Percentiles rank a stretch among this genome's conserved stretches.
phyloP scores from a whole-genome alignment of 495 filamentous ascomycete species.

The Penicillium cosmopolitanum region DNA sequence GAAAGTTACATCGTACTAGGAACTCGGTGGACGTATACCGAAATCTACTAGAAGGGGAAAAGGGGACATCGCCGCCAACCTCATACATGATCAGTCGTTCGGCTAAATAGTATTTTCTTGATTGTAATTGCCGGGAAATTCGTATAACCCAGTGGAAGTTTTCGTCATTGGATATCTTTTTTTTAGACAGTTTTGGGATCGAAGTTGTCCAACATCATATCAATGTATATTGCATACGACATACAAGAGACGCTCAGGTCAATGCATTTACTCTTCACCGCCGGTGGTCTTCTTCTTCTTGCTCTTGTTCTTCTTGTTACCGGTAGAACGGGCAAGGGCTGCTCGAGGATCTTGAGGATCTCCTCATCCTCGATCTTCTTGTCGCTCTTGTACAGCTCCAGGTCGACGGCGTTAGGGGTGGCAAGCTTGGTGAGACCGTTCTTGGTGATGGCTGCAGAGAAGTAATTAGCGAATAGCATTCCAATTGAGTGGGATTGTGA shows the following conservation, averaged over 20 bases:
- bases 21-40: no score
- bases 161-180: conserved; percentile 36
- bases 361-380: conserved; percentile 98
- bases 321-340: conserved; percentile 77
- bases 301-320: conserved; percentile 73
- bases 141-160: conserved; percentile 21
- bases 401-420: conserved; percentile 69
- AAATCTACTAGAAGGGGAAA: no score
- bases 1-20: no score
- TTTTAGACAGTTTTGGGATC: conserved; percentile 17
- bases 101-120: background rate
- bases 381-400: conserved; percentile 82
- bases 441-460: conserved; percentile 84
- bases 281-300: conserved; percentile 90
- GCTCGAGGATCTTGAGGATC: conserved; percentile 88
- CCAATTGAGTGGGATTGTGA: conserved; percentile 4
- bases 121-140: conserved; percentile 10
- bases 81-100: background rate
- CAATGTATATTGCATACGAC: conserved; percentile 16
- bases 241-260: conserved; percentile 14
- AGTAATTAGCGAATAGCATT: conserved; percentile 15
- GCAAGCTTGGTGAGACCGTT: conserved; percentile 88
- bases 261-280: conserved; percentile 58
- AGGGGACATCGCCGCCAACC: no score
- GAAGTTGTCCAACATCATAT: conserved; percentile 17